Percentiles rank a stretch among this genome's conserved stretches.
These are phyloP conservation scores for Collybia nuda DNA, from an alignment of 768 basidiomycete genomes.

Conservation along the genomic window DNA sequence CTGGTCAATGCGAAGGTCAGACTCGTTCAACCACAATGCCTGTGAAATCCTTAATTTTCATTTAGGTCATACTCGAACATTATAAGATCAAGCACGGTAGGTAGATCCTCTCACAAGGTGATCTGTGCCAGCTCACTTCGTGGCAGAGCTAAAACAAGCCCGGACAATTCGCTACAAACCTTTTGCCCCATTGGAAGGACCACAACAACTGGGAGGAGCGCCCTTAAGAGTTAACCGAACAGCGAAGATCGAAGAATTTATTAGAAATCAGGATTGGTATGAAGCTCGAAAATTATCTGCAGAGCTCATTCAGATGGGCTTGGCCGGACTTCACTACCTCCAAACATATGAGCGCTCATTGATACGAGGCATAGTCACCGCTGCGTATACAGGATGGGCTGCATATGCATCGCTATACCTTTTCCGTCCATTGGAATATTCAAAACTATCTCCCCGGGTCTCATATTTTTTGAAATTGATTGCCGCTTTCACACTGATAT, in stretches of 20 bases:
- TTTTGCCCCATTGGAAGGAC: conserved; percentile 44
- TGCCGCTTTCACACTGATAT: conserved; percentile 24
- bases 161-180: conserved; percentile 66
- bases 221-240: conserved; percentile 35
- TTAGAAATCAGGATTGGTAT: conserved; percentile 41
- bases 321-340: conserved; percentile 72
- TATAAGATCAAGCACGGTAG: conserved; percentile 76
- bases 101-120: conserved; percentile 13
- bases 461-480: conserved; percentile 9
- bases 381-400: conserved; percentile 79
- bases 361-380: conserved; percentile 65
- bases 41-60: neutral
- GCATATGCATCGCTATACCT: conserved; percentile 63
- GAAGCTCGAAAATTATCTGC: conserved; percentile 49
- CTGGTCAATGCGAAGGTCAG: conserved; percentile 65
- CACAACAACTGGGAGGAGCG: conserved; percentile 11
- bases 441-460: neutral
- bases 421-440: conserved; percentile 38
- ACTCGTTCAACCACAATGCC: neutral
- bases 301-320: conserved; percentile 49
- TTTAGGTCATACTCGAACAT: conserved; percentile 69
- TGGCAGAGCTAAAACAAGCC: conserved; percentile 56
- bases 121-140: neutral
- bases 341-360: conserved; percentile 83
- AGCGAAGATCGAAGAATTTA: conserved; percentile 41